Base-by-base conservation (phyloP, 768 basidiomycete species). In the Sporobolomyces roseus region DNA sequence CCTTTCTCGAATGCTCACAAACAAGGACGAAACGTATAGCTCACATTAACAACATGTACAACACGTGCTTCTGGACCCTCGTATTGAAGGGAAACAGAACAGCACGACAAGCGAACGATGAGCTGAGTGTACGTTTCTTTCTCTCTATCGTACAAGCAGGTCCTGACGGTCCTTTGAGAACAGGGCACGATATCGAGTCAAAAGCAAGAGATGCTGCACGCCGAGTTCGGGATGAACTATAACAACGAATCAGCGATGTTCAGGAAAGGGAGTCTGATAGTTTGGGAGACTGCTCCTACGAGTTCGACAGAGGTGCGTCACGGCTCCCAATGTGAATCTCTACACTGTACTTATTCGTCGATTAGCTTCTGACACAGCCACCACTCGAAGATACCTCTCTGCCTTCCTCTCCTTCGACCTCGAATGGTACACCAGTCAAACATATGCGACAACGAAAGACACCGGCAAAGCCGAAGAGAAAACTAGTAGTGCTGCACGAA, bases 21-120 rank as follows among this genome's bases (percentile, higher is more conserved):
- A 41, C 10, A 9, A 7, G 46, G 21, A 12, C 46, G 10, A 29
- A 9, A 7, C 16, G 14, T 19, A 23, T 77, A 97, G 93, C 96
- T 0, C 96, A 99, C 77, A 88, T 98, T 77, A 99, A 99, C 77
- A 99, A 99, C 77, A 80, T 99, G 29, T 93, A 98, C 80, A 99
- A 99, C 76, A 97, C 96, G 0, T 82, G 81, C 0, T 99, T 98
- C 76, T 98, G 94, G 96, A 89, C 92, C 0, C 84, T 99, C 38
- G 86, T 98, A 0, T 87, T 87, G 50, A 83, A 89, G 74, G 89
- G 87, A n/a, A 88, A 87, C 0, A 81, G 89, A 77, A 86, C 85
- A 2, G 86, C 87, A 2, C 82, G 86, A 4, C 84, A 93, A 66
- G 94, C 94, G 1, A 90, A 97, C 77, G 84, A 85, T 33, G 85